Evolutionary conservation across 2,329 filamentous ascomycete species (phyloP).

Genomic region (Bertia moriformis): DNA sequence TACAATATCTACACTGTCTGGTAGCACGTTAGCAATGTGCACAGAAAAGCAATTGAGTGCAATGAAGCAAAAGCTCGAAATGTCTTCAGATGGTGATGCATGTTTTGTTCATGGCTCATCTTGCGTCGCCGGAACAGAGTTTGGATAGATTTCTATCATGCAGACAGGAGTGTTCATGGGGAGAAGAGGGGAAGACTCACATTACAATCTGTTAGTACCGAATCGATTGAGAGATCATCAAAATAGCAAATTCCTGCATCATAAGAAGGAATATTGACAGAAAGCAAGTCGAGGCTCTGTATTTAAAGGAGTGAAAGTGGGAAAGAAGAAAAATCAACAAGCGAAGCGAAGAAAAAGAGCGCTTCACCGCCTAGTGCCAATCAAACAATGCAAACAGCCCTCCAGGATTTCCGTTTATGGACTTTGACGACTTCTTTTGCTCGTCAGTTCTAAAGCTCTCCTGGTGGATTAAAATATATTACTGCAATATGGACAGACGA

Average conservation of each 20-base stretch:
- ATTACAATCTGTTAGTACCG: neutral
- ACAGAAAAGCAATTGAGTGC: too few relatives aligned
- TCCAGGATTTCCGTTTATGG: neutral
- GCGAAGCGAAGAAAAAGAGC: neutral
- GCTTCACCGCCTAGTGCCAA: neutral
- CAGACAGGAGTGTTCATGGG: neutral
- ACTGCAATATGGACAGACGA: neutral
- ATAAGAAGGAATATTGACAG: neutral
- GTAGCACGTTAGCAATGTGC: too few relatives aligned
- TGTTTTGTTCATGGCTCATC: neutral
- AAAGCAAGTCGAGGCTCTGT: too few relatives aligned
- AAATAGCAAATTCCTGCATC: neutral
- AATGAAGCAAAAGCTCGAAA: too few relatives aligned
- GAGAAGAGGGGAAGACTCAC: neutral
- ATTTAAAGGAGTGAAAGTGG: neutral
- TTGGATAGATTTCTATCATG: neutral
- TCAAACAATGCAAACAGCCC: slow-evolving; percentile 1
- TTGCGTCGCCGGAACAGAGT: slow-evolving; percentile 1
- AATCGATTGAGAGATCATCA: too few relatives aligned
- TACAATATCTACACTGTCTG: too few relatives aligned
- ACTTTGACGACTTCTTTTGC: neutral
- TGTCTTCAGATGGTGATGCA: neutral
- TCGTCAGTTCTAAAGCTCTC: too few relatives aligned
- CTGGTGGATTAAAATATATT: too few relatives aligned
- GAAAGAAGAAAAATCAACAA: neutral